Evolutionary conservation across 352 stramenopile species (phyloP).

Genomic region (Albugo candida): DNA sequence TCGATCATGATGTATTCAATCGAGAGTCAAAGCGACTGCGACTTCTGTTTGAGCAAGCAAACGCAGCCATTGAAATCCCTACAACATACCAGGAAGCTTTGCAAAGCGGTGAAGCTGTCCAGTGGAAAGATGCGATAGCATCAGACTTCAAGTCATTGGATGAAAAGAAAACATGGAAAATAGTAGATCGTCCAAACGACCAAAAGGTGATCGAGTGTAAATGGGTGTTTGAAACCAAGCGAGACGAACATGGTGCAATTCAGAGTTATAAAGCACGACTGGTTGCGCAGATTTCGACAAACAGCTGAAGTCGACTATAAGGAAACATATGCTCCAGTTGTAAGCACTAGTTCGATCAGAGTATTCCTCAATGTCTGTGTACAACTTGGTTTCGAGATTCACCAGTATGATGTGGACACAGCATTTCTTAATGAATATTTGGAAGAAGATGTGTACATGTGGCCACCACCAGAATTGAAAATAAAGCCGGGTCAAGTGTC

Average conservation of each 20-base stretch:
- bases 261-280: background rate
- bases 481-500: background rate
- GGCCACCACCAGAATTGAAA: background rate
- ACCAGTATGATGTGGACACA: background rate
- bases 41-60: background rate
- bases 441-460: background rate
- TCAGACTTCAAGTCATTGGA: background rate
- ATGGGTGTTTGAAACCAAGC: background rate
- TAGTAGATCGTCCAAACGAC: background rate
- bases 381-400: background rate
- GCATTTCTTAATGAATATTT: background rate
- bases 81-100: slow-evolving; percentile 3
- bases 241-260: background rate
- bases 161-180: background rate
- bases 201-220: background rate
- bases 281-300: background rate
- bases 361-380: background rate
- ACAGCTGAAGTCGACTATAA: background rate
- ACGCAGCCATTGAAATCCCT: background rate
- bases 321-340: background rate
- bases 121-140: background rate
- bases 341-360: background rate
- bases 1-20: no score
- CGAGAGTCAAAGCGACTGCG: no score
- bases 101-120: background rate